These are phyloP conservation scores for Eremochloa ophiuroides DNA, from an alignment of 176 grass and related monocot species.

Conservation along the genomic window DNA sequence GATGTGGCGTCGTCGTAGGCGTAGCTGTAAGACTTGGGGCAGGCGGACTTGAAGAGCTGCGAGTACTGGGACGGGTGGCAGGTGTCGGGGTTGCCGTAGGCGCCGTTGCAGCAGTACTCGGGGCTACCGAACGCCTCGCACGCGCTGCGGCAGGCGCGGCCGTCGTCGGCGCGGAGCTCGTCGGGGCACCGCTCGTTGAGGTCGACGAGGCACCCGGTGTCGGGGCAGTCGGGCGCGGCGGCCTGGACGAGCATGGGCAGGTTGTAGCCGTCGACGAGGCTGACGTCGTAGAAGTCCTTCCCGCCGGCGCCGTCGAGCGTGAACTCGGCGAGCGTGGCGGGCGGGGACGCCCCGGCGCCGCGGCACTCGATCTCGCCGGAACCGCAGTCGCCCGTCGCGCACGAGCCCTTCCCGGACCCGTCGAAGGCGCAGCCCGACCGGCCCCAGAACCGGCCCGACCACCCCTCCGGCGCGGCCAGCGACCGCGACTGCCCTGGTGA, in stretches of 20 bases:
- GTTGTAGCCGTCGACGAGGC: slow-evolving; percentile 93
- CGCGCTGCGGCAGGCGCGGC: slow-evolving; percentile 67
- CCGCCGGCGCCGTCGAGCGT: slow-evolving; percentile 56
- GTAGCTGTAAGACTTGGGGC: slow-evolving; percentile 88
- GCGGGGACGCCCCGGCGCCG: slow-evolving; percentile 57
- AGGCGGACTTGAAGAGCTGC: slow-evolving; percentile 90
- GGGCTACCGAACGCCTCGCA: slow-evolving; percentile 76
- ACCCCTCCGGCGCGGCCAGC: slow-evolving; percentile 51
- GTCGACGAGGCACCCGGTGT: slow-evolving; percentile 71
- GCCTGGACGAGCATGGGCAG: slow-evolving; percentile 72
- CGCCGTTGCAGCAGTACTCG: slow-evolving; percentile 93
- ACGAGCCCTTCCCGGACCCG: slow-evolving; percentile 46
- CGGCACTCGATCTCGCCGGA: slow-evolving; percentile 74
- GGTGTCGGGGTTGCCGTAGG: slow-evolving; percentile 61
- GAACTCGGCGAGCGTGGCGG: slow-evolving; percentile 92
- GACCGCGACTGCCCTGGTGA: slow-evolving; percentile 49
- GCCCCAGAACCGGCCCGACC: slow-evolving; percentile 91
- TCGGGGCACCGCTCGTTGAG: slow-evolving; percentile 69
- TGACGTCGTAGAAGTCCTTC: slow-evolving; percentile 91
- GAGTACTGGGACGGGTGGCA: slow-evolving; percentile 89
- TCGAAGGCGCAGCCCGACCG: slow-evolving; percentile 74
- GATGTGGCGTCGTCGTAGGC: slow-evolving; percentile 94
- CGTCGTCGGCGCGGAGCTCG: slow-evolving; percentile 56
- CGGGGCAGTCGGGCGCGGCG: slow-evolving; percentile 37
- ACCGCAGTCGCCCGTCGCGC: slow-evolving; percentile 83